phyloP scores from a whole-genome alignment of 2,329 filamentous ascomycete genomes.

The Microsporum audouinii region DNA sequence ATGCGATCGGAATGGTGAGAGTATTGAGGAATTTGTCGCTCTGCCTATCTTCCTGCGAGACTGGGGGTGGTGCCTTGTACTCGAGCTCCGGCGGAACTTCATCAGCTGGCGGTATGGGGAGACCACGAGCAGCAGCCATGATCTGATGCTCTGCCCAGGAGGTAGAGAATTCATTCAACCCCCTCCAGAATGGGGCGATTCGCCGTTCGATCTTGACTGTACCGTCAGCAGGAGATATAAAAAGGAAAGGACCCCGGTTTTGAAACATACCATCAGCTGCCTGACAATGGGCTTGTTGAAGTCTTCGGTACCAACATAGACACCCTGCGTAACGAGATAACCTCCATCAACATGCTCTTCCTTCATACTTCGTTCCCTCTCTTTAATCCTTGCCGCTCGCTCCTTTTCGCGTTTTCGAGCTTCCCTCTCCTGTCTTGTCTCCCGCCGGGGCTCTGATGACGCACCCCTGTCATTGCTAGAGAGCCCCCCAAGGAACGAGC shows the following conservation, averaged over 20 bases:
- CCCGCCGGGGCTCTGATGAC: conserved; percentile 53
- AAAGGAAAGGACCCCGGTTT: neutral
- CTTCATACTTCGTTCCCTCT: conserved; percentile 77
- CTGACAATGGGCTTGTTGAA: conserved; percentile 82
- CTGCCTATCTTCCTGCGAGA: conserved; percentile 37
- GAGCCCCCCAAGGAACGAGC: conserved; percentile 46
- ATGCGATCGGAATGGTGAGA: conserved; percentile 67
- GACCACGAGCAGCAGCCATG: conserved; percentile 75
- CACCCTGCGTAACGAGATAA: conserved; percentile 84
- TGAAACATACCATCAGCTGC: conserved; percentile 64
- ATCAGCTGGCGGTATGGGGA: conserved; percentile 73
- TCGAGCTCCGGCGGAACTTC: conserved; percentile 62
- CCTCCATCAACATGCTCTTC: conserved; percentile 93
- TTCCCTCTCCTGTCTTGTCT: conserved; percentile 86
- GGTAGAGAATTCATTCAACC: conserved; percentile 75
- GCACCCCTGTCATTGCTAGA: conserved; percentile 40
- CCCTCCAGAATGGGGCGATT: conserved; percentile 90
- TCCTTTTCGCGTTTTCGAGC: conserved; percentile 76
- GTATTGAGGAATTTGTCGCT: conserved; percentile 55
- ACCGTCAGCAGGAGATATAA: conserved; percentile 13
- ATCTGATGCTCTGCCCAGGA: conserved; percentile 92
- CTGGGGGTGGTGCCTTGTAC: conserved; percentile 41
- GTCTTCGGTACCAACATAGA: conserved; percentile 85
- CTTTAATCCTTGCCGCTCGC: conserved; percentile 60
- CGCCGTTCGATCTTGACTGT: conserved; percentile 71